Conservation (phyloP, 345 rosid species). For the Cardamine resedifolia region DNA sequence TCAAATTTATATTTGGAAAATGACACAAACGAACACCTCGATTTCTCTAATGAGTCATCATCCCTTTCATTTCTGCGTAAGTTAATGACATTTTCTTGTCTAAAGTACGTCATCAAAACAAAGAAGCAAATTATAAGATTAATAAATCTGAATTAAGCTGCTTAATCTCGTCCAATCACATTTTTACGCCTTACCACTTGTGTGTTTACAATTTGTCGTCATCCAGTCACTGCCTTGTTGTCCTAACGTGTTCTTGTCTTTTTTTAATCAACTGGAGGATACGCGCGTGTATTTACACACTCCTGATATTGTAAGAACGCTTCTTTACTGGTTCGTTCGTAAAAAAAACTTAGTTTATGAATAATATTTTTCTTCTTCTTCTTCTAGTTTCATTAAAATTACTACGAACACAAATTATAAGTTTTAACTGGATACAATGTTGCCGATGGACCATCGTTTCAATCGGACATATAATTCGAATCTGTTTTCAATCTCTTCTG, state of each 20-base stretch:
- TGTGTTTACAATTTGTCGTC: constrained; percentile 15
- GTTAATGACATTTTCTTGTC: constrained; percentile 22
- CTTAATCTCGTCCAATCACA: neutral
- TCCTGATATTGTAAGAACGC: neutral
- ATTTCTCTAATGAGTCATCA: constrained; percentile 13
- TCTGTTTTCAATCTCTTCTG: neutral
- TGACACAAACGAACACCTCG: neutral
- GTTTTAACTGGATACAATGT: no score
- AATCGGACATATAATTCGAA: neutral
- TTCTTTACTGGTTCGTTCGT: neutral
- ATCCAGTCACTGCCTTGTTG: constrained; percentile 30
- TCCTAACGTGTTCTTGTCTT: constrained; percentile 8
- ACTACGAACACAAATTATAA: no score
- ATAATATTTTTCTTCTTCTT: neutral
- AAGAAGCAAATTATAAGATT: neutral
- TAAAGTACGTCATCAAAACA: neutral
- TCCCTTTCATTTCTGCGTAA: neutral
- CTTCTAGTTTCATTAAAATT: neutral
- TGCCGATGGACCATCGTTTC: neutral
- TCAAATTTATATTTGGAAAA: neutral
- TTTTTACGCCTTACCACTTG: neutral
- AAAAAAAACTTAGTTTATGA: neutral
- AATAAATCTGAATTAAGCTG: neutral
- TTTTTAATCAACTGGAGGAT: constrained; percentile 12
- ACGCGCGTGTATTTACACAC: neutral